Base-by-base conservation (phyloP, 345 rosid genomes). In the Mangifera indica region DNA sequence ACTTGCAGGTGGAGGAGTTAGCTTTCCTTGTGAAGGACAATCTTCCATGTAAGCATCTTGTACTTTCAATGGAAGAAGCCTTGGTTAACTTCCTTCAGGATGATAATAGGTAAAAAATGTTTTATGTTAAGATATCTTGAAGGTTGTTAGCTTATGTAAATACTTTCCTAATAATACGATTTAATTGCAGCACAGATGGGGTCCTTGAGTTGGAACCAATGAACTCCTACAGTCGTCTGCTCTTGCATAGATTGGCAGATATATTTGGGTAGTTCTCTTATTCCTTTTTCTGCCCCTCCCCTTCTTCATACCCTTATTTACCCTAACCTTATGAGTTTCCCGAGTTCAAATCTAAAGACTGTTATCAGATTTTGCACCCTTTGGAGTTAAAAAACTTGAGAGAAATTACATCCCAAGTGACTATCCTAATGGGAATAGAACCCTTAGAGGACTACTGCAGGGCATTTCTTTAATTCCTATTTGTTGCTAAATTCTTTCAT, bases 191-290 rank as follows among this genome's bases (percentile, higher is more conserved):
- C 69, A 60, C 80, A 68, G 86, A 85, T 66, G 87, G 82, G 72
- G 61, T 84, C 52, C 78, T 87, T 20, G 87, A 89, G 72, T 76
- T 89, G 85, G 88, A 89, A 76, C 89, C 93, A 21, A 87, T 87
- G 93, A 82, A 84, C 73, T 68, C 93, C 15, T 89, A 89, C 71
- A 84, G 67, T 54, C 89, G 93, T 12, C 91, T 87, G 71, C 89
- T 89, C 29, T 40, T 87, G 80, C 93, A 87, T 80, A 84, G 87
- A 0, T 80, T 89, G 54, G 93, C 91, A 26, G 93, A 89, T 66
- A 85, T 87, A 72, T 89, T 89, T 71, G 93, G 93, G 93, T 87
- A 82, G 10, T 59, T 66, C 46, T 55, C 4, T 20, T 34, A 48
- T 24, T 46, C 51, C 5, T 49, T 49, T 49, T 14, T 49, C 14